A percentile compares a stretch with the other conserved stretches of the same genome.
These are phyloP conservation scores for Colletotrichum sidae DNA, from an alignment of 2,329 filamentous ascomycete genomes.

Conservation along the genomic window DNA sequence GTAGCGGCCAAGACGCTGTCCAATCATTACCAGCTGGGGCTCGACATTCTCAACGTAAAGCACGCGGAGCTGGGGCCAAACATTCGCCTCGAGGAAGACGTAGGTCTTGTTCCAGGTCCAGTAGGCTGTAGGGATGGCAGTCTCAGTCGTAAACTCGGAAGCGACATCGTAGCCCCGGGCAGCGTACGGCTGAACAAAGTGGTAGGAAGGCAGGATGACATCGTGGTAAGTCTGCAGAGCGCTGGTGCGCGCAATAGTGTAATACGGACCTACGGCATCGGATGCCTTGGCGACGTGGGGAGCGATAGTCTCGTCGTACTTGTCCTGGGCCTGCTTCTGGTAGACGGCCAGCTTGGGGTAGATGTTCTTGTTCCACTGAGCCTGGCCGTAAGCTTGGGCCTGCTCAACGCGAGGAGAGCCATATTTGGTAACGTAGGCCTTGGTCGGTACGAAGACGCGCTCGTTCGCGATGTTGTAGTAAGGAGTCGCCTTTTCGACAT, in stretches of 20 bases:
- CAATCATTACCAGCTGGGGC: slow-evolving; percentile 92
- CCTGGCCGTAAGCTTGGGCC: slow-evolving; percentile 72
- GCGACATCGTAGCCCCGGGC: slow-evolving; percentile 74
- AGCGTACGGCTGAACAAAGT: slow-evolving; percentile 79
- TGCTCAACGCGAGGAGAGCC: slow-evolving; percentile 79
- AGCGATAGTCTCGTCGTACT: slow-evolving; percentile 78
- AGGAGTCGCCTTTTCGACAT: slow-evolving; percentile 80
- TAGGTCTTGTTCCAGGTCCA: slow-evolving; percentile 78
- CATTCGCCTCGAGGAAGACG: slow-evolving; percentile 77
- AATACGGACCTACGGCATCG: slow-evolving; percentile 76
- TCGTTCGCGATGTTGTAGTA: slow-evolving; percentile 76
- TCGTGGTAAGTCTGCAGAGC: slow-evolving; percentile 77
- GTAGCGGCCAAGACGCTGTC: slow-evolving; percentile 86
- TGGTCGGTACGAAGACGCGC: slow-evolving; percentile 75
- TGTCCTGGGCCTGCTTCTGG: slow-evolving; percentile 67
- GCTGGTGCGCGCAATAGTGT: slow-evolving; percentile 71
- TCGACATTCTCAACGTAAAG: slow-evolving; percentile 94
- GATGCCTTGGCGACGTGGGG: slow-evolving; percentile 77
- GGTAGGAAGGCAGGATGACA: slow-evolving; percentile 80
- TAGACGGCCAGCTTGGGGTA: slow-evolving; percentile 79
- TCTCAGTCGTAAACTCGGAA: slow-evolving; percentile 74
- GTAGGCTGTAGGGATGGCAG: slow-evolving; percentile 77
- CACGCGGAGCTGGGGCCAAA: slow-evolving; percentile 85
- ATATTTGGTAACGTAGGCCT: slow-evolving; percentile 76
- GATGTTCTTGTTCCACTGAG: slow-evolving; percentile 83